Percentiles rank a stretch among this genome's conserved stretches.
Conservation (phyloP, 805 yeast genomes). For the Suhomyces prunicola region DNA sequence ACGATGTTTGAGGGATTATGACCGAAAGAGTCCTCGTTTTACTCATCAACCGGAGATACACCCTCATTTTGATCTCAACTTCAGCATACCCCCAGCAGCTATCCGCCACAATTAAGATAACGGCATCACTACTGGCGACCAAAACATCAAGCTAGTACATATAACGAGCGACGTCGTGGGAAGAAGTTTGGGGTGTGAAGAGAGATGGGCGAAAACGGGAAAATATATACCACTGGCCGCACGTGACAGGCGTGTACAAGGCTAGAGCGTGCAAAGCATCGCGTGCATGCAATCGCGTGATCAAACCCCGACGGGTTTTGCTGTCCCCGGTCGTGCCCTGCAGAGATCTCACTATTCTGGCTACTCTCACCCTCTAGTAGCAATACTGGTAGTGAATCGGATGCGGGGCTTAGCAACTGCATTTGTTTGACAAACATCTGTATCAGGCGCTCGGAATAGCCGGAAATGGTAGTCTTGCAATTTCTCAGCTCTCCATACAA, state of each 20-base stretch:
- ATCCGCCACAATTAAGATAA: constrained; percentile 6
- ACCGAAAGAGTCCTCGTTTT: constrained; percentile 28
- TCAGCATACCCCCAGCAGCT: constrained; percentile 9
- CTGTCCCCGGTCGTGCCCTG: background rate
- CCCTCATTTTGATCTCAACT: constrained; percentile 16
- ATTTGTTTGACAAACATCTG: background rate
- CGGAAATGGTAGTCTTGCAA: background rate
- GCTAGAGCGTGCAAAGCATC: background rate
- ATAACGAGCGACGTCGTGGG: constrained; percentile 15
- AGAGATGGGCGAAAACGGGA: background rate
- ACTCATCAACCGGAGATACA: constrained; percentile 33
- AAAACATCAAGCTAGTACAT: constrained; percentile 3
- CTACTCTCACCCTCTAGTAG: background rate
- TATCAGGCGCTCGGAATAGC: background rate
- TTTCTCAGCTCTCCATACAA: background rate
- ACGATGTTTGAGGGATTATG: constrained; percentile 25
- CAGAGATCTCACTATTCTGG: background rate
- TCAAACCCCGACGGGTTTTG: background rate
- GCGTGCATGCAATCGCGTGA: background rate
- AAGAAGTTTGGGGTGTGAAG: constrained; percentile 5
- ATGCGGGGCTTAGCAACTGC: background rate
- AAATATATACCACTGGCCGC: background rate
- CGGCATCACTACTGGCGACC: constrained; percentile 13
- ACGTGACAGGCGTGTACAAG: background rate
- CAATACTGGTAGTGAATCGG: background rate